Evolutionary conservation across 768 basidiomycete species (phyloP).

Genomic region (Gymnopilus dilepis): DNA sequence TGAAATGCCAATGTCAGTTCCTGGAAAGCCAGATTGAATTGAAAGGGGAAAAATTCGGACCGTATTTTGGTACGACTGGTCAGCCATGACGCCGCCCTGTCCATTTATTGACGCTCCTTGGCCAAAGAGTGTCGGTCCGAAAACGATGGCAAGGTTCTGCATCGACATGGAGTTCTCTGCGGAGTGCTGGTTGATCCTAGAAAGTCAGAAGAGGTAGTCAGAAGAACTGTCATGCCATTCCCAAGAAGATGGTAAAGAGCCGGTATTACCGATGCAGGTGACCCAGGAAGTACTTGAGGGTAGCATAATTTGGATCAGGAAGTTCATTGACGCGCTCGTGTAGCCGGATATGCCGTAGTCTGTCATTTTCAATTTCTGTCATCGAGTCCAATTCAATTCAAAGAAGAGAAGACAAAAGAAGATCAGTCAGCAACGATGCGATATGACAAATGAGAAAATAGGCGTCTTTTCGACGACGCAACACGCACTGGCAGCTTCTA

Average conservation of each 20-base stretch:
- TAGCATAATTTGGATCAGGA: slow-evolving; percentile 98
- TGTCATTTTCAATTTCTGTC: slow-evolving; percentile 89
- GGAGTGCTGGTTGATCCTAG: slow-evolving; percentile 77
- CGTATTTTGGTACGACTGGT: slow-evolving; percentile 75
- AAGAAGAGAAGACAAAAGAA: background rate
- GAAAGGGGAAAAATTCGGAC: slow-evolving; percentile 41
- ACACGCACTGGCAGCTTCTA: slow-evolving; percentile 90
- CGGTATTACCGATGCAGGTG: slow-evolving; percentile 83
- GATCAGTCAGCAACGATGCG: slow-evolving; percentile 16
- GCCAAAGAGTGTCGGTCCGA: slow-evolving; percentile 97
- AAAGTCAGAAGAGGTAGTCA: slow-evolving; percentile 5
- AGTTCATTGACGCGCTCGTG: slow-evolving; percentile 98
- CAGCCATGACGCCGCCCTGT: slow-evolving; percentile 65
- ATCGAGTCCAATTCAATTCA: slow-evolving; percentile 4
- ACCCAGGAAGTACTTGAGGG: slow-evolving; percentile 93
- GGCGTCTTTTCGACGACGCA: slow-evolving; percentile 9
- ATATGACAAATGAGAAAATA: no score
- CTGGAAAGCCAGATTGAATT: background rate
- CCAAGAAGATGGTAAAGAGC: slow-evolving; percentile 4
- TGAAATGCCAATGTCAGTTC: slow-evolving; percentile 1
- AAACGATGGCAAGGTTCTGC: slow-evolving; percentile 94
- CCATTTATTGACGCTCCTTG: slow-evolving; percentile 61
- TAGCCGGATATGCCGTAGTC: slow-evolving; percentile 91
- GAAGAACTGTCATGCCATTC: background rate
- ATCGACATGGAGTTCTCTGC: slow-evolving; percentile 89